Base-by-base conservation (phyloP, 495 filamentous ascomycete genomes). In the Elasticomyces elasticus region DNA sequence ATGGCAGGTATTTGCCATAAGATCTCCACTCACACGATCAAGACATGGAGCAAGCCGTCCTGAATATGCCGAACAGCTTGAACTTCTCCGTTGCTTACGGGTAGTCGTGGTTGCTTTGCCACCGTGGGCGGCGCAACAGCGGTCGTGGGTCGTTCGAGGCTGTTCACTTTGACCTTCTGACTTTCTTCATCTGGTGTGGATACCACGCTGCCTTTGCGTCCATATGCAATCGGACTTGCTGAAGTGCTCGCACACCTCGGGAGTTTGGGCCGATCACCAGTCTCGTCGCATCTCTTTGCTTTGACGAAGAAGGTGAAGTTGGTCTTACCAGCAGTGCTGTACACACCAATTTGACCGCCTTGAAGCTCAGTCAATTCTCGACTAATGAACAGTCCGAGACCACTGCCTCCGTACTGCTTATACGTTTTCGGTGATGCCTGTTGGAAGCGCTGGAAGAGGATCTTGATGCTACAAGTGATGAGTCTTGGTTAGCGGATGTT, bases 231-330 rank as follows among this genome's bases (percentile, higher is more conserved):
- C 13, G 50, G 50, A 20, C 35, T 52, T 6, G 33, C 35, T 7
- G 50, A 52, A 41, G 20, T 52, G 25, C 50, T 52, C 2, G 19
- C 23, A 9, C 42, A 42, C 11, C 25, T 13, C 11, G 40, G 51
- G 10, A 35, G 10, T 19, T 23, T 17, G 1, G 33, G 25, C 26
- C 25, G 26, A 23, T 54, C 10, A 15, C 27, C 30, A 20, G 13
- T 17, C 57, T 60, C 4, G 24, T 40, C 1, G 43, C 23, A 73
- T 31, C 72, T 67, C 35, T 76, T 68, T 2, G 81, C 76, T 56
- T 78, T 79, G 60, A 89, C 79, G 63, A 87, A 91, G 65, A 94
- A 94, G 11, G 83, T 82, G 69, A 94, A 94, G 0, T 84, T 89
- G 62, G 83, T 87, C 33, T 80, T 66, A 4, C 82, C 85, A 47